These are phyloP conservation scores for Dactylellina parvicollis DNA, from an alignment of 2,329 filamentous ascomycete species.

Conservation along the genomic window DNA sequence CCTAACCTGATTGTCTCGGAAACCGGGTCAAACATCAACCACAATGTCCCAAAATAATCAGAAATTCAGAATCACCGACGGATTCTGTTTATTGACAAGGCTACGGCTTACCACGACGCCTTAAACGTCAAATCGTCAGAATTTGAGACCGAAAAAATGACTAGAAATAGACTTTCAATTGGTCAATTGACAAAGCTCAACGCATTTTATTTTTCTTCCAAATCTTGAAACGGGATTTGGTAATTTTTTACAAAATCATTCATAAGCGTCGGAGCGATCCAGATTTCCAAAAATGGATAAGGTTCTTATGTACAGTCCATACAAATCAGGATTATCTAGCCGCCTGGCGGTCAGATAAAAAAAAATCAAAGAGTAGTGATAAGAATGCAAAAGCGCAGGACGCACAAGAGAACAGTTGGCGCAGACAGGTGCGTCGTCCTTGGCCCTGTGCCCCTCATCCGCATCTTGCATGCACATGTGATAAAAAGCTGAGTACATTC, in stretches of 20 bases:
- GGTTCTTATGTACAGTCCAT: slow-evolving; percentile 3
- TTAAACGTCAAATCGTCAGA: background rate
- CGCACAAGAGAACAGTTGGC: slow-evolving; percentile 10
- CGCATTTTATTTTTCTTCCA: slow-evolving; percentile 4
- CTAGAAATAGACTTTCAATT: too few relatives aligned
- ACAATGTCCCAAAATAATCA: background rate
- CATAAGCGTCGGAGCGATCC: background rate
- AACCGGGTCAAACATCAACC: background rate
- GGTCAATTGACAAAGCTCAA: too few relatives aligned
- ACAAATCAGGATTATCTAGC: slow-evolving; percentile 38
- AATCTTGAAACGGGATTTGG: slow-evolving; percentile 19
- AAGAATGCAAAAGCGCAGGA: slow-evolving; percentile 20
- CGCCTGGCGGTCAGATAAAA: slow-evolving; percentile 39
- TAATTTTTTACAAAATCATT: background rate
- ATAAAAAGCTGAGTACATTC: slow-evolving; percentile 17
- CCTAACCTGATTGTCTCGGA: background rate
- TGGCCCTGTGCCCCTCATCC: slow-evolving; percentile 35
- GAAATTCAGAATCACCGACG: too few relatives aligned
- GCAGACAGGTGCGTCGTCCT: background rate
- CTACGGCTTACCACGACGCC: background rate
- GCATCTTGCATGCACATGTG: slow-evolving; percentile 33
- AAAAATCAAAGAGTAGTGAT: slow-evolving; percentile 15
- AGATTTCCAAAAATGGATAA: slow-evolving; percentile 9
- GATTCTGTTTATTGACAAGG: too few relatives aligned
- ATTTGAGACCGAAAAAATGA: background rate